These are phyloP conservation scores for Paramecium bursaria DNA, from an alignment of 73 alveolate species.

Conservation along the genomic window DNA sequence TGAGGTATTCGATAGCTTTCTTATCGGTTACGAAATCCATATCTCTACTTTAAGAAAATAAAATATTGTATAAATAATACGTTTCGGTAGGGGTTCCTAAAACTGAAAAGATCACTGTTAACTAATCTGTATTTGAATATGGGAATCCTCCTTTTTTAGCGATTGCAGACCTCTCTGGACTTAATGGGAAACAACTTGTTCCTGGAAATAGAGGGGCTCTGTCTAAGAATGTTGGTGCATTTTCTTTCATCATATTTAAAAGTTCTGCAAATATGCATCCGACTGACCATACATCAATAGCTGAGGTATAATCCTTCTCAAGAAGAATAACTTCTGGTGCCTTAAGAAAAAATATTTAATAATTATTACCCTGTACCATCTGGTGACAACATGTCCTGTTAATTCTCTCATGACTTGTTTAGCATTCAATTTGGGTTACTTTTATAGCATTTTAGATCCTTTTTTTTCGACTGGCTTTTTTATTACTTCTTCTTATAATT, in stretches of 20 bases:
- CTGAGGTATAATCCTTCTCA: constrained; percentile 95
- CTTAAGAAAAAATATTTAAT: background rate
- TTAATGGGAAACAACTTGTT: constrained; percentile 95
- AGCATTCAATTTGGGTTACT: constrained; percentile 45
- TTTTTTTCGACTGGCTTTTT: constrained; percentile 38
- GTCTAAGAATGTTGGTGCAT: constrained; percentile 89
- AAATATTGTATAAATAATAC: constrained; percentile 67
- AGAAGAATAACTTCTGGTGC: constrained; percentile 98
- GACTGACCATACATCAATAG: constrained; percentile 97
- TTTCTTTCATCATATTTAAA: constrained; percentile 96
- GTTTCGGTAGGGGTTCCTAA: constrained; percentile 94
- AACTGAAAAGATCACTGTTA: constrained; percentile 88
- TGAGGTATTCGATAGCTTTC: constrained; percentile 87
- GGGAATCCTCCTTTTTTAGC: constrained; percentile 87
- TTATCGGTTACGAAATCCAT: constrained; percentile 86
- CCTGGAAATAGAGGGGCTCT: constrained; percentile 99
- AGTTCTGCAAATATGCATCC: constrained; percentile 98
- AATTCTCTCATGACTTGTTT: constrained; percentile 79
- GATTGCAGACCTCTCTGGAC: constrained; percentile 92
- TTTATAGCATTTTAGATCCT: constrained; percentile 46
- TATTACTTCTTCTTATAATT: constrained; percentile 9
- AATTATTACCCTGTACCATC: constrained; percentile 91
- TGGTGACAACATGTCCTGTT: constrained; percentile 98
- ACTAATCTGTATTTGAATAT: constrained; percentile 88
- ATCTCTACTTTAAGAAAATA: too few species aligned